Base-by-base conservation (phyloP, 371 early-diverging fungal genomes). In the Syncephalastrum monosporum region DNA sequence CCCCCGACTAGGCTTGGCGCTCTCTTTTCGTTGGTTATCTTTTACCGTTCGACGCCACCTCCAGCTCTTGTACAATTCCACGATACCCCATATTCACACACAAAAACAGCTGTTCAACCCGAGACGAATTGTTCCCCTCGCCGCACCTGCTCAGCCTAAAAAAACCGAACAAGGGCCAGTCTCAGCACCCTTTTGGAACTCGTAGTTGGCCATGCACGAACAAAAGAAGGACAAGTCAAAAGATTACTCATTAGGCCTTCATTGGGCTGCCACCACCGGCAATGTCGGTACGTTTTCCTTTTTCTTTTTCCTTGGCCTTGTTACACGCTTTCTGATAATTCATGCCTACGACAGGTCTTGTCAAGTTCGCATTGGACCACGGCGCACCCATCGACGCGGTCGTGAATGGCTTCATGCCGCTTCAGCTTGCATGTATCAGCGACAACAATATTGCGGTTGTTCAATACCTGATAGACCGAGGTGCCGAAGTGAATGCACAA, bases 381-480 rank as follows among this genome's bases (percentile, higher is more conserved):
- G 90, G 90, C 38, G 88, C 86, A 57, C 71, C 82, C 8, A 82
- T 88, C 55, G 87, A 88, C 59, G 81, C 86, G 14, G 81, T 86
- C 15, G 69, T 83, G 19, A 87, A 84, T 60, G 90, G 90, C 1
- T 79, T 86, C 33, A 80, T 81, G 68, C 82, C 89, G 16, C 76
- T 90, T 44, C 90, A 90, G 65, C 68, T 85, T 7, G 90, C 90
- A 7, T 86, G 87, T 53, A 77, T 81, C 44, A 85, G 81, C 59
- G 82, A 81, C 44, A 75, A 75, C 29, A 85, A 88, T 46, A 75
- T 83, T 3, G 82, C 82, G 3, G 84, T 87, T 12, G 82, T 89
- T 23, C 85, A 87, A 55, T 83, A 85, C 56, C 71, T 90, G 14
- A 81, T 90, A 49, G 89, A 88, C 41, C 78, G 83, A 59, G 90